Base-by-base conservation (phyloP, 495 filamentous ascomycete genomes). In the Neurospora intermedia region DNA sequence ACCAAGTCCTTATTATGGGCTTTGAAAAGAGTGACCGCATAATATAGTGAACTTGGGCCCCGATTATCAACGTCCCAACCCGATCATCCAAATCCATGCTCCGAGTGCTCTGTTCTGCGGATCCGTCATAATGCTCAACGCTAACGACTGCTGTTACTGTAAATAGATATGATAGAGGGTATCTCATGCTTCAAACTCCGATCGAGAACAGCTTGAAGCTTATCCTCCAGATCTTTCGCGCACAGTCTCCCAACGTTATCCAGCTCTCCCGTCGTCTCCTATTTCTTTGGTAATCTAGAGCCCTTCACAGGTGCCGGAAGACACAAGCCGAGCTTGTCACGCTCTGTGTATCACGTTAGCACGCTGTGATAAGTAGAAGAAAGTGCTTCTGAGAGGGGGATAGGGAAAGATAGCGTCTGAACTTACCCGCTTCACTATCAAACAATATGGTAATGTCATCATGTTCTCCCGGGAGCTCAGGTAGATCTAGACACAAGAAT, bases 371-470 rank as follows among this genome's bases (percentile, higher is more conserved):
- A 66, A 69, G 10, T 20, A 70, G 1, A 43, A 9, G n/a, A 43
- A 42, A 20, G 18, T 40, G 18, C 8, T 42, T n/a, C 8, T 13
- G 4, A 59, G n/a, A 35, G 2, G 27, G 35, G 13, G 35, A 4
- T 40, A n/a, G 66, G 69, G 16, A 69, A 38, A 35, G 54, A 27
- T 18, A 38, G 54, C 48, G 9, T 15, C 31, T 41, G 40, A 41
- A 87, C 92, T 81, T 84, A 97, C 94, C 92, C 77, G 87, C 80
- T 78, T 91, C 91, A 39, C 83, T 89, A 59, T 96, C 93, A 84
- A 97, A 97, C 35, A 89, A 77, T 77, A 97, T 91, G 31, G 89
- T 84, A 77, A 97, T 91, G 82, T 97, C 94, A 81, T 97, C 94
- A 80, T 96, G 93, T 82, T 96, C 93, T 23, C 91, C 90, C 1